Conservation (phyloP, 1,139 yeast genomes). For the Suhomyces taliae region DNA sequence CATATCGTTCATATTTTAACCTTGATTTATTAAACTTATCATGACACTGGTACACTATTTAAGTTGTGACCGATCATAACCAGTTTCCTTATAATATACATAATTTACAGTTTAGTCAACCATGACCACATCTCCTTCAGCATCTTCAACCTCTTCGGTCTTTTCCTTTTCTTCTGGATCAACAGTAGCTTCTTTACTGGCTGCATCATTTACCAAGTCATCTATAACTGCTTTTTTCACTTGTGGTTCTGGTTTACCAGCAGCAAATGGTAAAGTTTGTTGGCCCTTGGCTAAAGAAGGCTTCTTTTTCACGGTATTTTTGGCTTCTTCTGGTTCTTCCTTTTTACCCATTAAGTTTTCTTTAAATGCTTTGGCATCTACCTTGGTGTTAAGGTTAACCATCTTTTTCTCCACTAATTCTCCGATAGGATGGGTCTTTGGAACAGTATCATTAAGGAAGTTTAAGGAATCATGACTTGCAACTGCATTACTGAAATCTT, state of each 20-base stretch:
- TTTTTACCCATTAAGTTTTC: slow-evolving; percentile 7
- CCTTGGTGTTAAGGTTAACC: slow-evolving; percentile 31
- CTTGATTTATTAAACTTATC: no score
- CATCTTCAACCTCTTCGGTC: slow-evolving; percentile 16
- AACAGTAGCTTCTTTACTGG: slow-evolving; percentile 9
- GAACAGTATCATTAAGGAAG: slow-evolving; percentile 70
- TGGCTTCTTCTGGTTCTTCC: slow-evolving; percentile 8
- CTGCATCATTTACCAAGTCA: slow-evolving; percentile 29
- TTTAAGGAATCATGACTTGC: slow-evolving; percentile 62
- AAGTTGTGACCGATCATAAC: no score
- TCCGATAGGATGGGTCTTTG: slow-evolving; percentile 57
- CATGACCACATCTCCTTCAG: slow-evolving; percentile 19
- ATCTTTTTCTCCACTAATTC: slow-evolving; percentile 49
- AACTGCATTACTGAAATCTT: slow-evolving; percentile 76
- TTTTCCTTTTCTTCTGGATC: neutral
- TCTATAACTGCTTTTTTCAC: slow-evolving; percentile 37
- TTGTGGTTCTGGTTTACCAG: slow-evolving; percentile 17
- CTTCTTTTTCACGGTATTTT: slow-evolving; percentile 12
- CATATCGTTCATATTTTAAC: no score
- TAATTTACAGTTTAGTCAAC: slow-evolving; percentile 12
- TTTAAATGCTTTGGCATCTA: slow-evolving; percentile 5
- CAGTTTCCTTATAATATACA: slow-evolving; percentile 2
- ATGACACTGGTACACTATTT: no score
- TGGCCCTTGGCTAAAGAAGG: slow-evolving; percentile 39
- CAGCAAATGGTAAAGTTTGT: slow-evolving; percentile 26